Base-by-base conservation (phyloP, 345 rosid species). In the Moringa oleifera region DNA sequence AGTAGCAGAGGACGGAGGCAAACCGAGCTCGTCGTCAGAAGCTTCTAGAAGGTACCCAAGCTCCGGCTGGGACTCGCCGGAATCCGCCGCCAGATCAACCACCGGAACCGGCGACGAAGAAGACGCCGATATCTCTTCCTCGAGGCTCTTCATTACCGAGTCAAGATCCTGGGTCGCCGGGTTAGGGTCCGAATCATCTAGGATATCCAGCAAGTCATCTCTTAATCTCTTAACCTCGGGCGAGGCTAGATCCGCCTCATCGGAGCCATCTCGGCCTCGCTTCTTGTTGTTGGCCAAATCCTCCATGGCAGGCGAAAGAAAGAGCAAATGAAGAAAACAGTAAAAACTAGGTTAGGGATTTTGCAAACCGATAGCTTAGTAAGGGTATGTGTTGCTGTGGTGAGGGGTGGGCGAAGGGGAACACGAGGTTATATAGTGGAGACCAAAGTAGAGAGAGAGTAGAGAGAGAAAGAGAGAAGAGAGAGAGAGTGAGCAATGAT, bases 11-110 rank as follows among this genome's bases (percentile, higher is more conserved):
- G 79, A 64, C 23, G 96, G 89, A 31, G 92, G 95, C 51, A 91
- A 71, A 16, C 96, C 95, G 0, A 91, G 84, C 77, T 91, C 95
- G 15, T 91, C 90, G 47, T 85, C 96, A 10, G 98, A 87, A 24
- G 96, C 95, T 50, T 87, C 92, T 6, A 83, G 66, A 18, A 89
- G 88, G 54, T 80, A 89, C 0, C 95, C 95, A 0, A 91, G 84
- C 51, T 82, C 95, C 36, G 78, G 75, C 76, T 52, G 82, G 25
- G 77, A 58, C 11, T 62, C 80, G 5, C 64, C 75, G 36, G 59
- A 55, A 11, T n/a, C 62, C 0, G 71, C 47, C 20, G 50, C 0
- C 70, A 64, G 59, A 55, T 76, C 81, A 36, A 65, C 57, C 2
- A 61, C 73, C 15, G 47, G 47, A 2, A 55, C 45, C 67, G 73